Percentiles rank a stretch among this genome's conserved stretches.
These are phyloP conservation scores for Arxiozyma telluris DNA, from an alignment of 1,139 yeast species.

Conservation along the genomic window DNA sequence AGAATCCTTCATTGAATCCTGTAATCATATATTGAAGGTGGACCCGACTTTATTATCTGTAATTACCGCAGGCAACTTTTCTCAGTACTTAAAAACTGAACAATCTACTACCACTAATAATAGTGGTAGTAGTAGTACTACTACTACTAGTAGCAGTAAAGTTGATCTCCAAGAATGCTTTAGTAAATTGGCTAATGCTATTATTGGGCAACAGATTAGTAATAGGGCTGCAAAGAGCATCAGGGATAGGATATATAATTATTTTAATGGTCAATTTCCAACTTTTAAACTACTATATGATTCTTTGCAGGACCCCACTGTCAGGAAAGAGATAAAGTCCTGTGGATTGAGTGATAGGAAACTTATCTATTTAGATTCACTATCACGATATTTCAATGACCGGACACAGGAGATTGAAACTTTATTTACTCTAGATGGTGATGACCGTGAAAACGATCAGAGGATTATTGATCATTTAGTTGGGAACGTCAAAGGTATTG, in stretches of 20 bases:
- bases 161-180: constrained; percentile 31
- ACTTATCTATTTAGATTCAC: constrained; percentile 51
- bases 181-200: constrained; percentile 40
- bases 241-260: constrained; percentile 39
- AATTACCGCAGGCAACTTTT: constrained; percentile 21
- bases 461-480: neutral
- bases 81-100: constrained; percentile 18
- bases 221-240: constrained; percentile 76
- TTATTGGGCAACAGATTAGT: constrained; percentile 76
- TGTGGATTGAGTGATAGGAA: constrained; percentile 71
- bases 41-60: constrained; percentile 40
- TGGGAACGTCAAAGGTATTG: constrained; percentile 65
- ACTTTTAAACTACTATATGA: constrained; percentile 40
- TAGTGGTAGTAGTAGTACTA: neutral
- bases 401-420: constrained; percentile 37
- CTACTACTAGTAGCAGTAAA: neutral
- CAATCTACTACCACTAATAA: neutral
- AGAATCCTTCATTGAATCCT: constrained; percentile 38
- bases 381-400: constrained; percentile 49
- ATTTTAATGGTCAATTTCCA: constrained; percentile 39
- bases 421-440: constrained; percentile 28
- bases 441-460: neutral
- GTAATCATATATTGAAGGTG: constrained; percentile 33
- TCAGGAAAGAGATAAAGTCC: constrained; percentile 43
- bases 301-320: constrained; percentile 21